Conservation (phyloP, 352 stramenopile species). For the Thraustochytrium sp. region DNA sequence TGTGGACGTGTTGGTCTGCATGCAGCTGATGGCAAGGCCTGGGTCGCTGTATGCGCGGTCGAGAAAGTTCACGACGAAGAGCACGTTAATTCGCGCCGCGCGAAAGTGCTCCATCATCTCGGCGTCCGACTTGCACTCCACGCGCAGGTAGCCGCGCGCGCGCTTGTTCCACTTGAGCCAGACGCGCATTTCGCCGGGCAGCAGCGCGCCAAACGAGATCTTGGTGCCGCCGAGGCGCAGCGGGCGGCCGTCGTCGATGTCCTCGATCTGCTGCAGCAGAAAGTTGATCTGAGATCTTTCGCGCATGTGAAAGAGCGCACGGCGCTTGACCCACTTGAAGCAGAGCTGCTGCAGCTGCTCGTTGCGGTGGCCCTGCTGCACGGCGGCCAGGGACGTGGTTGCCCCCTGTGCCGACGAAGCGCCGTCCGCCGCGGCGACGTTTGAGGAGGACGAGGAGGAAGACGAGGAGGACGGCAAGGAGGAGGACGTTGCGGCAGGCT, state of each 20-base stretch:
- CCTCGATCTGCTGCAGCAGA: background rate
- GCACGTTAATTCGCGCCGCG: background rate
- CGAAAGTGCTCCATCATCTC: background rate
- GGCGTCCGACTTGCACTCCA: background rate
- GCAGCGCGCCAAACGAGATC: background rate
- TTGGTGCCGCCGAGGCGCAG: background rate
- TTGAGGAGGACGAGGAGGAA: too few species aligned
- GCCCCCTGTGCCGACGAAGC: background rate
- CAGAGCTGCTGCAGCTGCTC: slow-evolving; percentile 4
- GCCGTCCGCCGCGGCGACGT: too few species aligned
- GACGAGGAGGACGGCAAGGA: too few species aligned
- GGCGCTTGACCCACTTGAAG: slow-evolving; percentile 11
- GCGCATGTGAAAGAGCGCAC: slow-evolving; percentile 14
- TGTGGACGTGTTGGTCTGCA: background rate
- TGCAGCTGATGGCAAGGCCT: background rate
- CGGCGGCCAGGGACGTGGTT: background rate
- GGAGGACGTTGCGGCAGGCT: too few species aligned
- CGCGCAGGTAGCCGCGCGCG: background rate
- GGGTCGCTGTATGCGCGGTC: slow-evolving; percentile 12
- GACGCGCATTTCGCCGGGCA: background rate
- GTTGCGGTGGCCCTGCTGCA: slow-evolving; percentile 5
- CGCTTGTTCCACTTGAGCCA: background rate
- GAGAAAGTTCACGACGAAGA: slow-evolving; percentile 18
- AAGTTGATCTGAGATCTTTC: background rate
- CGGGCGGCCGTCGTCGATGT: background rate